Conservation (phyloP, 1,284 basidiomycete genomes). For the Rhodotorula sp. region DNA sequence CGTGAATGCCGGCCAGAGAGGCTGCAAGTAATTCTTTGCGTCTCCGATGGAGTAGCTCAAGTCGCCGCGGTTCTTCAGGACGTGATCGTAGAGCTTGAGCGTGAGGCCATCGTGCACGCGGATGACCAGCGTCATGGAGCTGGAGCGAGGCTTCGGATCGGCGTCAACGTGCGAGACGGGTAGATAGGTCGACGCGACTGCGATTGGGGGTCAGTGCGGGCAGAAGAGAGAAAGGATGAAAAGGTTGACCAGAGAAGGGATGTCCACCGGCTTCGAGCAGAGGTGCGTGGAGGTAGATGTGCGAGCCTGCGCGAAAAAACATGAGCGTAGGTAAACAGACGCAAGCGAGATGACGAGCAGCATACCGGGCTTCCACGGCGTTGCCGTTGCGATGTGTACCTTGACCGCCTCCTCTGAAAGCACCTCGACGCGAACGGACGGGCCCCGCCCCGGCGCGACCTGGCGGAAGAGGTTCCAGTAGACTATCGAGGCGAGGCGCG, state of each 20-base stretch:
- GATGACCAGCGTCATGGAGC: constrained; percentile 1
- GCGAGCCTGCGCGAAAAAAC: not conserved
- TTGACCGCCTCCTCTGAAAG: constrained; percentile 11
- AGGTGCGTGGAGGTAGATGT: constrained; percentile 26
- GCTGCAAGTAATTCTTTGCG: too few relatives aligned
- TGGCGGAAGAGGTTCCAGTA: constrained; percentile 7
- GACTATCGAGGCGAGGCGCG: not conserved
- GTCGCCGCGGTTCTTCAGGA: not conserved
- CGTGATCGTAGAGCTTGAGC: constrained; percentile 9
- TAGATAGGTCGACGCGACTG: constrained; percentile 21
- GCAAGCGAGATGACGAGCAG: not conserved
- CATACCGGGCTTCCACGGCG: constrained; percentile 13
- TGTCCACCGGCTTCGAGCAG: constrained; percentile 24
- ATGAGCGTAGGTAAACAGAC: not conserved
- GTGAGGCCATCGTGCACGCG: constrained; percentile 22
- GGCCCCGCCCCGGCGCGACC: not conserved
- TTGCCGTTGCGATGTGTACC: constrained; percentile 1
- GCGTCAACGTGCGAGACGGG: constrained; percentile 11
- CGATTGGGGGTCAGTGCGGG: too few relatives aligned
- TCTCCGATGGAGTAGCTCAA: too few relatives aligned
- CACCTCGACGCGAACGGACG: not conserved
- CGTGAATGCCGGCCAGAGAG: constrained; percentile 17
- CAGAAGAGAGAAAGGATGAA: not conserved
- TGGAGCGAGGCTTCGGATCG: not conserved
- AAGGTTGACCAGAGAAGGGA: constrained; percentile 19